phyloP scores from a whole-genome alignment of 768 basidiomycete species.

The Lenzites betulinus region DNA sequence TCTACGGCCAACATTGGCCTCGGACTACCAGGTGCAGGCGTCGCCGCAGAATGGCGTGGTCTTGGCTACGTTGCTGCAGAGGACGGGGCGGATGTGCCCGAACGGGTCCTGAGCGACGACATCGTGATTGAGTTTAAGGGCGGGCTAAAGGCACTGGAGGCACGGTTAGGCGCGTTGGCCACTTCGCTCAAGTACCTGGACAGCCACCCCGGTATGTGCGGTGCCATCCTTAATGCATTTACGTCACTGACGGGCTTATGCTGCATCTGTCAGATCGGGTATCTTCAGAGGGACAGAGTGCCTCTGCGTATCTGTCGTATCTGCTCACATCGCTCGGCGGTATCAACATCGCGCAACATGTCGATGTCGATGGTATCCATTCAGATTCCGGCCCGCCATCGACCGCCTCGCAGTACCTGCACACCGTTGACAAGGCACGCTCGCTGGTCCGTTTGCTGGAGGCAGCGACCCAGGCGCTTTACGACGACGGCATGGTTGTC shows the following conservation, averaged over 20 bases:
- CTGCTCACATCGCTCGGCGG: slow-evolving; percentile 64
- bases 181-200: slow-evolving; percentile 19
- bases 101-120: slow-evolving; percentile 18
- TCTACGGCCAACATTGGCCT: slow-evolving; percentile 65
- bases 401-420: slow-evolving; percentile 54
- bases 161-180: slow-evolving; percentile 18
- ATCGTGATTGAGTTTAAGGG: slow-evolving; percentile 23
- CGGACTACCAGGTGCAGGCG: slow-evolving; percentile 80
- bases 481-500: slow-evolving; percentile 67
- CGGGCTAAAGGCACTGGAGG: slow-evolving; percentile 16
- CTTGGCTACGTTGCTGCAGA: slow-evolving; percentile 75
- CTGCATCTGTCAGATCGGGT: slow-evolving; percentile 26
- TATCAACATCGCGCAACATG: slow-evolving; percentile 76
- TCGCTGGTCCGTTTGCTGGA: slow-evolving; percentile 71
- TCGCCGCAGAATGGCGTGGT: slow-evolving; percentile 78
- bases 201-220: slow-evolving; percentile 22
- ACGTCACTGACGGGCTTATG: slow-evolving; percentile 1
- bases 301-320: slow-evolving; percentile 56
- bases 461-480: slow-evolving; percentile 66
- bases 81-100: slow-evolving; percentile 38
- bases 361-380: slow-evolving; percentile 79
- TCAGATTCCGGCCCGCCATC: slow-evolving; percentile 45
- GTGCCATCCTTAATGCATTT: neutral
- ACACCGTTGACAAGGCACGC: slow-evolving; percentile 71
- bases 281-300: slow-evolving; percentile 45